Conservation (phyloP, 2,329 filamentous ascomycete genomes). For the Botrytis deweyae region DNA sequence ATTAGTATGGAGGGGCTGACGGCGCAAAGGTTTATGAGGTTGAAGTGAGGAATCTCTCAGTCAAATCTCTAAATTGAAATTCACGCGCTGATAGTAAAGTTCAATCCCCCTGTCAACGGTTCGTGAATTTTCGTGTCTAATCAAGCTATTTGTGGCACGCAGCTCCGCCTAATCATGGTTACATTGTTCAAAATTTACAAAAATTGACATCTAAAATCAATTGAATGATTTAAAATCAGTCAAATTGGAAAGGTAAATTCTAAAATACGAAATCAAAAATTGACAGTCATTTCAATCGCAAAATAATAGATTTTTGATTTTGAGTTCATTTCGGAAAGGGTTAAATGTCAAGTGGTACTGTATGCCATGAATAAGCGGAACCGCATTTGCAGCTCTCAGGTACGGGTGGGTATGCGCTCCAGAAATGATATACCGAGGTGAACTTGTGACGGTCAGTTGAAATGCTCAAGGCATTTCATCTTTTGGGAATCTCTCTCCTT, state of each 20-base stretch:
- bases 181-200: background rate
- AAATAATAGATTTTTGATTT: background rate
- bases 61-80: slow-evolving; percentile 22
- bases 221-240: background rate
- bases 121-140: slow-evolving; percentile 20
- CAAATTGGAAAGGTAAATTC: background rate
- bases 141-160: background rate
- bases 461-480: background rate
- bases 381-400: background rate
- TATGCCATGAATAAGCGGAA: background rate
- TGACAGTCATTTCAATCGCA: background rate
- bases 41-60: slow-evolving; percentile 15
- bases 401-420: background rate
- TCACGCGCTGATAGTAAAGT: slow-evolving; percentile 15
- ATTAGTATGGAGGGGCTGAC: slow-evolving; percentile 11
- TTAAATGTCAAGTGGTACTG: background rate
- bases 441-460: slow-evolving; percentile 8
- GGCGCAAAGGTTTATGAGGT: slow-evolving; percentile 18
- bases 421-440: slow-evolving; percentile 20
- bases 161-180: background rate
- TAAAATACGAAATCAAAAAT: background rate
- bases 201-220: background rate
- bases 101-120: slow-evolving; percentile 11
- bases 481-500: background rate
- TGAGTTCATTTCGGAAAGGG: background rate